phyloP scores from a whole-genome alignment of 2,329 filamentous ascomycete species.

The Corniculantispora saksenae region DNA sequence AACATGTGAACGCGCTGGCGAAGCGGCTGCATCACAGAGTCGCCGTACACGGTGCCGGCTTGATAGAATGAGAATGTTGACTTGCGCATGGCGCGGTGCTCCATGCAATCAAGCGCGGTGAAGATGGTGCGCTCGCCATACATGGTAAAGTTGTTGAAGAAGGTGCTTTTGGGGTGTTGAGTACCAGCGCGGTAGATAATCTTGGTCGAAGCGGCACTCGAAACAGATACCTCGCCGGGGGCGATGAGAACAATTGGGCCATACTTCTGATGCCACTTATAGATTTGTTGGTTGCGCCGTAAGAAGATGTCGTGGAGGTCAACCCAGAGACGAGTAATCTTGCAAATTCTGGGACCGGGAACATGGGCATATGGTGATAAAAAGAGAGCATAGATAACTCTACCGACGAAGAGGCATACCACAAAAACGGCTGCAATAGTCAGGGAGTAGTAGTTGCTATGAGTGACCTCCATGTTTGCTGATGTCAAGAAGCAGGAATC shows the following conservation, averaged over 20 bases:
- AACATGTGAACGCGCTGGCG: not conserved
- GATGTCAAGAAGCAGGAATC: not conserved
- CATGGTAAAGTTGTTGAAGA: conserved; percentile 14
- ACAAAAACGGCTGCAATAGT: not conserved
- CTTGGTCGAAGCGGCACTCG: conserved; percentile 1
- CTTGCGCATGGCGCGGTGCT: conserved; percentile 12
- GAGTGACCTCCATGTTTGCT: conserved; percentile 1
- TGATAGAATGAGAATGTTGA: conserved; percentile 7
- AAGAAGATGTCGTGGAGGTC: conserved; percentile 8
- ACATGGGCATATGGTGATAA: not conserved
- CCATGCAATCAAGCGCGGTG: conserved; percentile 2
- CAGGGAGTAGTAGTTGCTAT: conserved; percentile 3
- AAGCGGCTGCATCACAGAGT: not conserved
- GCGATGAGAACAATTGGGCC: conserved; percentile 4
- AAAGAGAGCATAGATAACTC: conserved; percentile 1
- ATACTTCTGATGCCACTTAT: conserved; percentile 11
- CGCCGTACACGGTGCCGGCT: not conserved
- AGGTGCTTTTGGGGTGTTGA: conserved; percentile 5
- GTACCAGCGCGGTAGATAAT: conserved; percentile 8
- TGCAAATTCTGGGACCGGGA: conserved; percentile 5
- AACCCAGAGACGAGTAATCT: conserved; percentile 8
- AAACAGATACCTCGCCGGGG: not conserved
- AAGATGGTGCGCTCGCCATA: conserved; percentile 13
- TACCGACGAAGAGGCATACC: not conserved
- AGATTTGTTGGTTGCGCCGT: conserved; percentile 5